These are phyloP conservation scores for Chrysosporium keratinophilum DNA, from an alignment of 2,329 filamentous ascomycete species.

Conservation along the genomic window DNA sequence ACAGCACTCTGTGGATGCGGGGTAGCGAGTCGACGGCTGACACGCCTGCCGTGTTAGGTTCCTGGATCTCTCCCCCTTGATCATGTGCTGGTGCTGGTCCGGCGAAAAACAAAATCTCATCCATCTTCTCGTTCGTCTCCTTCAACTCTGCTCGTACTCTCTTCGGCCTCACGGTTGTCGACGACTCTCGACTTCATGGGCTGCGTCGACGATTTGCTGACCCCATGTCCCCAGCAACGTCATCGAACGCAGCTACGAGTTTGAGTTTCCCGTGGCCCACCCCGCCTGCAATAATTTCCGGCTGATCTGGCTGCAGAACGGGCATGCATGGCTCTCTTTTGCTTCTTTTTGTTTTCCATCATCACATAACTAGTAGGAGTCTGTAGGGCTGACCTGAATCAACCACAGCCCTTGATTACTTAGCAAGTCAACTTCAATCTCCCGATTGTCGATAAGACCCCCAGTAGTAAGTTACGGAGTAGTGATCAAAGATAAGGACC, in stretches of 20 bases:
- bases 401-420: too few species aligned
- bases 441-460: neutral
- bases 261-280: neutral
- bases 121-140: neutral
- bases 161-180: neutral
- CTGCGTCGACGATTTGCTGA: neutral
- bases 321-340: too few species aligned
- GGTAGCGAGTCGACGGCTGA: conserved; percentile 1
- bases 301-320: neutral
- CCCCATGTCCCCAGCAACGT: neutral
- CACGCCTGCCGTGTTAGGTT: conserved; percentile 6
- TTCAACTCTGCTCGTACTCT: neutral
- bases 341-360: neutral
- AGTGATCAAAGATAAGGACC: too few species aligned
- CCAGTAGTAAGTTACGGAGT: neutral
- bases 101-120: neutral
- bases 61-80: neutral
- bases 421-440: too few species aligned
- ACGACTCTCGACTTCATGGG: too few species aligned
- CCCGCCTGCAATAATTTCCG: neutral
- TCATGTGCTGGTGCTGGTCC: conserved; percentile 5
- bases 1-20: neutral
- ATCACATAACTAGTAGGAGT: too few species aligned
- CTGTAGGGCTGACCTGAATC: too few species aligned
- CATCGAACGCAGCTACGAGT: neutral